A percentile compares a stretch with the other conserved stretches of the same genome.
Conservation (phyloP, 352 stramenopile species). For the Thalassiosira allenii region DNA sequence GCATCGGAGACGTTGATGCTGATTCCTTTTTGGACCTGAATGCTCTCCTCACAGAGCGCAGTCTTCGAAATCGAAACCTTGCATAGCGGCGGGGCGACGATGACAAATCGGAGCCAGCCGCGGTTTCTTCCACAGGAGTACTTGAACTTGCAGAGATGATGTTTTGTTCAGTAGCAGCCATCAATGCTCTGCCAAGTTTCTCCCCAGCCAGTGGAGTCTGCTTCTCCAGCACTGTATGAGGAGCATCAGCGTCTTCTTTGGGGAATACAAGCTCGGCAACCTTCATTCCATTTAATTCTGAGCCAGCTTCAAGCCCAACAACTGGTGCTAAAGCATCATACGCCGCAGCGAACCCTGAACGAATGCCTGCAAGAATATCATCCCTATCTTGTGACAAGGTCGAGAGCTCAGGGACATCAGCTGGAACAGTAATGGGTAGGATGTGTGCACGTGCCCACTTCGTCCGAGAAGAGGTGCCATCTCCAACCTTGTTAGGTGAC, state of each 20-base stretch:
- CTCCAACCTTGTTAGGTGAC: constrained; percentile 23
- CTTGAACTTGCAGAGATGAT: constrained; percentile 19
- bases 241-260: constrained; percentile 16
- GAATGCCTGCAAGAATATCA: constrained; percentile 72
- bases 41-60: constrained; percentile 13
- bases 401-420: constrained; percentile 64
- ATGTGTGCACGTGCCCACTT: constrained; percentile 75
- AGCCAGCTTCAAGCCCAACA: constrained; percentile 43
- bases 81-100: constrained; percentile 13
- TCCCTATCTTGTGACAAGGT: constrained; percentile 72
- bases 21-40: constrained; percentile 23
- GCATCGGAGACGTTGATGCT: background rate
- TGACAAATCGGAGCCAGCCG: constrained; percentile 23
- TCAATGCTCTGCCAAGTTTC: constrained; percentile 43
- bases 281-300: constrained; percentile 36
- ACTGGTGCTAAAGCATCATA: constrained; percentile 75
- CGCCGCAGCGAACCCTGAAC: constrained; percentile 71
- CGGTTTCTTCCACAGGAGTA: constrained; percentile 3
- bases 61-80: constrained; percentile 12
- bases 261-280: constrained; percentile 62
- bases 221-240: constrained; percentile 26
- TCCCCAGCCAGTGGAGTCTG: constrained; percentile 33
- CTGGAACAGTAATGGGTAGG: constrained; percentile 71
- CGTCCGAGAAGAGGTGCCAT: constrained; percentile 12
- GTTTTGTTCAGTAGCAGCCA: constrained; percentile 10